Evolutionary conservation across 164 flowering plant genomes (phyloP).

Genomic region (Sextonia rubra): DNA sequence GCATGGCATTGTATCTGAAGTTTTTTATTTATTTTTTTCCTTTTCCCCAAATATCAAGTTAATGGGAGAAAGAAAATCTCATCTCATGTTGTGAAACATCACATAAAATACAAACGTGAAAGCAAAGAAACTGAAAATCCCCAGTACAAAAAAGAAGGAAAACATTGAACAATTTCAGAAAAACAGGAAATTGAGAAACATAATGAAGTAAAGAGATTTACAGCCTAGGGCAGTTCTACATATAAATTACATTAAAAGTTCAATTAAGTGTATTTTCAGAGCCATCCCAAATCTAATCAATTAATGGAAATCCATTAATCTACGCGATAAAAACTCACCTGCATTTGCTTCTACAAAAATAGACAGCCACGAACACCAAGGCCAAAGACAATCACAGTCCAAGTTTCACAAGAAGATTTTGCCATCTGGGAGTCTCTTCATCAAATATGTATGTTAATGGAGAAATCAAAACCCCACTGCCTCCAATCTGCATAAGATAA

Average conservation of each 20-base stretch:
- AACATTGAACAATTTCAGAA: not conserved
- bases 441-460: conserved; percentile 95
- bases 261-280: not conserved
- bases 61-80: not conserved
- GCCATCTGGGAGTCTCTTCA: conserved; percentile 94
- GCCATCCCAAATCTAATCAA: not conserved
- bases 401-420: conserved; percentile 52
- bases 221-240: not conserved
- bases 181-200: not conserved
- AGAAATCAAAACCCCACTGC: conserved; percentile 88
- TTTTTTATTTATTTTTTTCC: too few relatives aligned
- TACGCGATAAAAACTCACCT: not conserved
- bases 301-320: not conserved
- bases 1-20: not conserved
- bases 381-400: conserved; percentile 33
- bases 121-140: not conserved
- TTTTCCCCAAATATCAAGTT: not conserved
- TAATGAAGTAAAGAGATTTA: not conserved
- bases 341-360: not conserved
- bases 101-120: not conserved
- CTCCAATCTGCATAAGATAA: conserved; percentile 67
- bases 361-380: not conserved
- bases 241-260: not conserved
- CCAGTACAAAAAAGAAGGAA: not conserved
- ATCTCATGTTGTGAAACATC: not conserved